Percentiles rank a stretch among this genome's conserved stretches.
phyloP scores from a whole-genome alignment of 2,329 filamentous ascomycete species.

The Periconia macrospinosa region DNA sequence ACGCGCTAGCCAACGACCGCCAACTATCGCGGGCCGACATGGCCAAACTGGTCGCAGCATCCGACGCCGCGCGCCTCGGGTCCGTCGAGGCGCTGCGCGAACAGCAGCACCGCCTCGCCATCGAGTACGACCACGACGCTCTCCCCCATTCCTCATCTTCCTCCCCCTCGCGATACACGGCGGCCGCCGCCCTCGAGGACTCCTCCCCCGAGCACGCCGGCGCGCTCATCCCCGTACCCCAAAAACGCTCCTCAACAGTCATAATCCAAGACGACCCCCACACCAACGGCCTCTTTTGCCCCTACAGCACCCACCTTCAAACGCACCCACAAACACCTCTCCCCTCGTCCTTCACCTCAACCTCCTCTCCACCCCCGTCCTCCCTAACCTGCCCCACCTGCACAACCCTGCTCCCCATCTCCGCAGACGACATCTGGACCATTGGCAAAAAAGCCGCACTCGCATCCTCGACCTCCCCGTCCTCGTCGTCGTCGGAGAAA shows the following conservation, averaged over 20 bases:
- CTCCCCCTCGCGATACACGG: conserved; percentile 8
- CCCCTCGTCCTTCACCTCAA: conserved; percentile 30
- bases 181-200: conserved; percentile 9
- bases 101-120: conserved; percentile 36
- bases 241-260: conserved; percentile 27
- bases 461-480: conserved; percentile 13
- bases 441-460: conserved; percentile 39
- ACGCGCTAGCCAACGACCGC: conserved; percentile 46
- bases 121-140: conserved; percentile 8
- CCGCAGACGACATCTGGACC: conserved; percentile 41
- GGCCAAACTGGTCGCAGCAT: conserved; percentile 44
- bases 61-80: conserved; percentile 45
- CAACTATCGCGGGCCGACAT: conserved; percentile 43
- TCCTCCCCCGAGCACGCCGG: conserved; percentile 20
- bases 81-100: conserved; percentile 42
- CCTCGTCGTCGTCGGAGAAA: conserved; percentile 28
- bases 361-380: conserved; percentile 22
- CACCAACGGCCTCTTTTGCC: conserved; percentile 32
- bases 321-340: conserved; percentile 31
- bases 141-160: neutral
- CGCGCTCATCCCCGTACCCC: conserved; percentile 7
- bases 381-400: conserved; percentile 35
- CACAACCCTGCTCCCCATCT: conserved; percentile 26
- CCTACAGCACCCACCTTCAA: conserved; percentile 40
- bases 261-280: conserved; percentile 6